These are phyloP conservation scores for Knufia fluminis DNA, from an alignment of 2,329 filamentous ascomycete genomes.

Conservation along the genomic window DNA sequence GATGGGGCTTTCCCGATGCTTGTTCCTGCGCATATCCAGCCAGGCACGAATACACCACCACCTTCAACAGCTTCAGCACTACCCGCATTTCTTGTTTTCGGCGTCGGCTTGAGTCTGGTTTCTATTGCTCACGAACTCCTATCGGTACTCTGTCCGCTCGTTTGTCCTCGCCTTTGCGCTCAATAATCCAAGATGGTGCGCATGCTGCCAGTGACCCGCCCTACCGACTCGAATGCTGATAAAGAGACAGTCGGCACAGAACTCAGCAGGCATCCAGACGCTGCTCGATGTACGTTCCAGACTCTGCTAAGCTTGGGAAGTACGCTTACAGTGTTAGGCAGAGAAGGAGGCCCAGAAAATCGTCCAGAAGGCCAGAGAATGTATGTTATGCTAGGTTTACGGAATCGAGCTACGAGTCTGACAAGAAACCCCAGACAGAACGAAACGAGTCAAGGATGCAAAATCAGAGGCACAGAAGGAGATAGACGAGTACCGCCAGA, in stretches of 20 bases:
- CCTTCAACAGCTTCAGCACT: neutral
- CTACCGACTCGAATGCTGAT: slow-evolving; percentile 21
- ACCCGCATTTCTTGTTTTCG: no score
- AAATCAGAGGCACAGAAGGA: slow-evolving; percentile 95
- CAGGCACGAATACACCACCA: neutral
- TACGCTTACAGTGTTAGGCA: slow-evolving; percentile 48
- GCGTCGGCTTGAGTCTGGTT: neutral
- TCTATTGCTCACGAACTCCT: neutral
- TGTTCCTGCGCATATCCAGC: neutral
- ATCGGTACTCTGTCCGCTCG: neutral
- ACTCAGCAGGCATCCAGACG: slow-evolving; percentile 96
- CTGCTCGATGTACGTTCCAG: slow-evolving; percentile 75
- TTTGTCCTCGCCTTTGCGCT: neutral
- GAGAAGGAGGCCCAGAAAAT: slow-evolving; percentile 99
- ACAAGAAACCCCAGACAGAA: slow-evolving; percentile 56
- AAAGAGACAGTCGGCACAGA: slow-evolving; percentile 77
- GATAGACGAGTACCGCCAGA: slow-evolving; percentile 80
- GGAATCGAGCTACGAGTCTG: slow-evolving; percentile 8
- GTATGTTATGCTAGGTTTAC: slow-evolving; percentile 40
- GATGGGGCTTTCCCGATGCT: neutral
- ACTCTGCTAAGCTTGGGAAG: neutral
- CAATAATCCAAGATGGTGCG: neutral
- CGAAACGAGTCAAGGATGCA: slow-evolving; percentile 94
- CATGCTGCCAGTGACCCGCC: neutral
- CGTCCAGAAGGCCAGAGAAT: slow-evolving; percentile 92